A percentile compares a stretch with the other conserved stretches of the same genome.
These are phyloP conservation scores for Starmerella bombicola DNA, from an alignment of 805 yeast species.

Conservation along the genomic window DNA sequence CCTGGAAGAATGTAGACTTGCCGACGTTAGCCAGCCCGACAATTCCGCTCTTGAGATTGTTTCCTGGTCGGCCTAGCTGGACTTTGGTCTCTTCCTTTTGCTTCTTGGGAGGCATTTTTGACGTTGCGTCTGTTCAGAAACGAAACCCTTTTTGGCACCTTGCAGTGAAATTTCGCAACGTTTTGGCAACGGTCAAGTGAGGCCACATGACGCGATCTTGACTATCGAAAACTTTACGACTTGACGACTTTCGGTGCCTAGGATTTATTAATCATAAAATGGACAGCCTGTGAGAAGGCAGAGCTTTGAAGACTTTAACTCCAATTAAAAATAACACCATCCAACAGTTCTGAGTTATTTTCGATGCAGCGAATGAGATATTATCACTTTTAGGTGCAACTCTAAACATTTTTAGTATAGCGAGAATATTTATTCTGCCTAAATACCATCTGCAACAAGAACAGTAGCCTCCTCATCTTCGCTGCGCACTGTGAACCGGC, in stretches of 20 bases:
- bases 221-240: no score
- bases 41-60: conserved; percentile 65
- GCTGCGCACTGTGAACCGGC: conserved; percentile 35
- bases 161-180: conserved; percentile 5
- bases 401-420: no score
- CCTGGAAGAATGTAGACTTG: conserved; percentile 94
- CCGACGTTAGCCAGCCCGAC: conserved; percentile 85
- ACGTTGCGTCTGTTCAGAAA: background rate
- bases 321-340: no score
- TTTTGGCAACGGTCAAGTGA: background rate
- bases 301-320: no score
- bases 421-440: no score
- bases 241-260: no score
- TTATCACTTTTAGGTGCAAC: no score
- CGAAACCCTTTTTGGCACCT: background rate
- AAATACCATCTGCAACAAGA: conserved; percentile 35
- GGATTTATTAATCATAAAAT: no score
- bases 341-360: no score
- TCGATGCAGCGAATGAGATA: no score
- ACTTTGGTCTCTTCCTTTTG: conserved; percentile 58
- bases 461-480: conserved; percentile 37
- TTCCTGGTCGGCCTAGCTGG: conserved; percentile 73
- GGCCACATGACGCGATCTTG: no score
- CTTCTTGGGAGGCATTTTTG: conserved; percentile 65
- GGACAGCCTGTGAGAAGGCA: no score